Percentiles rank a stretch among this genome's conserved stretches.
Conservation (phyloP, 2,329 filamentous ascomycete species). For the Colletotrichum lupini region DNA sequence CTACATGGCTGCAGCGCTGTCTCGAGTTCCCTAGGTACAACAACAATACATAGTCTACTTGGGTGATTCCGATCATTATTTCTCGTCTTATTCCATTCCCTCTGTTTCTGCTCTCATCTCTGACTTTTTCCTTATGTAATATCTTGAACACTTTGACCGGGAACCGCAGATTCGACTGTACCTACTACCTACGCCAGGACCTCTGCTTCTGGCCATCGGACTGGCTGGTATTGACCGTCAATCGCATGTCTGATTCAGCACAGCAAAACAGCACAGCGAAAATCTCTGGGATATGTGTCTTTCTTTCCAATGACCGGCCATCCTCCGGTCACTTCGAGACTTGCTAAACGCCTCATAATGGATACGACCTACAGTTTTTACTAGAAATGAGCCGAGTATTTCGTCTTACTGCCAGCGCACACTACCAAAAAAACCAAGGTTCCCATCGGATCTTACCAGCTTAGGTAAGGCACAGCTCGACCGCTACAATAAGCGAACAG, state of each 20-base stretch:
- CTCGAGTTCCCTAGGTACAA: not conserved
- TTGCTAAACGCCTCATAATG: not conserved
- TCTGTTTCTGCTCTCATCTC: not conserved
- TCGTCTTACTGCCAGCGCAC: slow-evolving; percentile 9
- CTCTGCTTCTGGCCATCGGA: not conserved
- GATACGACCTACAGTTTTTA: not conserved
- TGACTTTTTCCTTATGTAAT: not conserved
- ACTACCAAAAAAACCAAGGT: slow-evolving; percentile 19
- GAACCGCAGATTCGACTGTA: not conserved
- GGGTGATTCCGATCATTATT: not conserved
- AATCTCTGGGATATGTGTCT: slow-evolving; percentile 10
- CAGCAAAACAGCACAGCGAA: not conserved
- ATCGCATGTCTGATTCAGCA: slow-evolving; percentile 14
- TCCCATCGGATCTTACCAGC: slow-evolving; percentile 3
- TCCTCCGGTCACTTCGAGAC: slow-evolving; percentile 3
- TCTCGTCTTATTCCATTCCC: not conserved
- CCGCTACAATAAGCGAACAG: not conserved
- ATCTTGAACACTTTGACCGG: not conserved
- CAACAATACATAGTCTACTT: not conserved
- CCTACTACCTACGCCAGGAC: not conserved
- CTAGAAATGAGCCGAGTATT: not conserved
- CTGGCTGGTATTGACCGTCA: not conserved
- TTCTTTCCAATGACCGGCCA: slow-evolving; percentile 4
- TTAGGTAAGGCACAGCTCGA: slow-evolving; percentile 16
- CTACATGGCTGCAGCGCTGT: not conserved